Conservation (phyloP, 2,329 filamentous ascomycete genomes). For the Hymenoscyphus infarciens region DNA sequence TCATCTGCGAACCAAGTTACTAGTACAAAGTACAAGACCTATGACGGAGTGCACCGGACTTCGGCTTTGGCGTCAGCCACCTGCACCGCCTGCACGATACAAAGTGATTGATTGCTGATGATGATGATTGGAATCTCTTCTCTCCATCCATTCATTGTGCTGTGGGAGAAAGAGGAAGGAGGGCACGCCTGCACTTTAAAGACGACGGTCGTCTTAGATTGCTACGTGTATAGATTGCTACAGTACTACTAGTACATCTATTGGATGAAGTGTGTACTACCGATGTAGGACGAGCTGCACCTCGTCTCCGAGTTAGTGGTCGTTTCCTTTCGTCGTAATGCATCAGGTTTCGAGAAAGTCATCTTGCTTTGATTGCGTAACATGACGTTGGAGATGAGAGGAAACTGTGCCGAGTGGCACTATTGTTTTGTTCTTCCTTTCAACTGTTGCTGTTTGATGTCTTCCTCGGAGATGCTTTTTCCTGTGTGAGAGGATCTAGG, state of each 20-base stretch:
- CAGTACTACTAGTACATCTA: too few relatives aligned
- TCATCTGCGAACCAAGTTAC: too few relatives aligned
- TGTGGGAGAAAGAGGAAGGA: slow-evolving; percentile 1
- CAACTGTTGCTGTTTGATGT: not conserved
- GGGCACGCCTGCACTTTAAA: not conserved
- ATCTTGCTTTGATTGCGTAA: too few relatives aligned
- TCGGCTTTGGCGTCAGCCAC: not conserved
- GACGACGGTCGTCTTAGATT: not conserved
- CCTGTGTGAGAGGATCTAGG: not conserved
- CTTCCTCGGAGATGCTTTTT: not conserved
- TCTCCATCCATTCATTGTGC: not conserved
- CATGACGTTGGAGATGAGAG: not conserved
- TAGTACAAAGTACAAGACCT: too few relatives aligned
- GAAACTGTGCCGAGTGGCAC: not conserved
- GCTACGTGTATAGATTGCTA: too few relatives aligned
- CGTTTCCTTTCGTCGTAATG: too few relatives aligned
- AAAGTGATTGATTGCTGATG: too few relatives aligned
- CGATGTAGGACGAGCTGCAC: not conserved
- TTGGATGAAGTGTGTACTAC: not conserved
- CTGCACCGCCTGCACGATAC: too few relatives aligned
- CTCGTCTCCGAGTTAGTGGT: not conserved
- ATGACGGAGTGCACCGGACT: not conserved
- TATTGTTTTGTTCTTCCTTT: not conserved
- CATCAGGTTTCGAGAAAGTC: too few relatives aligned
- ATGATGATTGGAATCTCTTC: too few relatives aligned